phyloP scores from a whole-genome alignment of 371 early-diverging fungal genomes.

The Rhizopus delemar region DNA sequence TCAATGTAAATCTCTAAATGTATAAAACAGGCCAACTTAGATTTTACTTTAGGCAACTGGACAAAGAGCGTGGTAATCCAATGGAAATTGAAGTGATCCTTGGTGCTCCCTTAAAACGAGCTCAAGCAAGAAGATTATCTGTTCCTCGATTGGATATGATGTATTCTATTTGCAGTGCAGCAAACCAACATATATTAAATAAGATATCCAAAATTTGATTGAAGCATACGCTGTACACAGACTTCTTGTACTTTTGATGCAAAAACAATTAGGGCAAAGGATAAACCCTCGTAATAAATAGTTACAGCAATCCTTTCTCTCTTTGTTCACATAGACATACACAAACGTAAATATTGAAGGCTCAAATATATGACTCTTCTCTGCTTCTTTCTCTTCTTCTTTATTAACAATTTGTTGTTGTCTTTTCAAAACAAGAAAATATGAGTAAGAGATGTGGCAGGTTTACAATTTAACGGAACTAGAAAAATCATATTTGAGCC shows the following conservation, averaged over 20 bases:
- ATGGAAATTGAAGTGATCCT: conserved; percentile 71
- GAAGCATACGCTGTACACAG: too few relatives aligned
- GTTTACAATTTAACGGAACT: not conserved
- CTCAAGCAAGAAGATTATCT: conserved; percentile 46
- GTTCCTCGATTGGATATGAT: conserved; percentile 49
- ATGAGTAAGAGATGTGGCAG: not conserved
- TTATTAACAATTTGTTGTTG: too few relatives aligned
- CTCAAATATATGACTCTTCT: too few relatives aligned
- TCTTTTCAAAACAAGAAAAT: not conserved
- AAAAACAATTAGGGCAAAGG: too few relatives aligned
- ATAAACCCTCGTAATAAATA: too few relatives aligned
- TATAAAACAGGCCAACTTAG: not conserved
- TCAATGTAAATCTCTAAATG: conserved; percentile 49
- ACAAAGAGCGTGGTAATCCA: conserved; percentile 61
- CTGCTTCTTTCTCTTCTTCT: too few relatives aligned
- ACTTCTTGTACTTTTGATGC: too few relatives aligned
- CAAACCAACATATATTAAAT: conserved; percentile 10
- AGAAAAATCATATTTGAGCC: not conserved
- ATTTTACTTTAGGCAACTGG: conserved; percentile 45
- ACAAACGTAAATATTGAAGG: too few relatives aligned
- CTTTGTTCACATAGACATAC: too few relatives aligned
- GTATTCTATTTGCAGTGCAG: conserved; percentile 16
- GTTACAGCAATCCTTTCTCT: too few relatives aligned
- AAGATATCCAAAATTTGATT: not conserved
- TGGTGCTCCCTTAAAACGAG: conserved; percentile 61